Evolutionary conservation across 2,329 filamentous ascomycete species (phyloP).

Genomic region (Aspergillus floridensis): DNA sequence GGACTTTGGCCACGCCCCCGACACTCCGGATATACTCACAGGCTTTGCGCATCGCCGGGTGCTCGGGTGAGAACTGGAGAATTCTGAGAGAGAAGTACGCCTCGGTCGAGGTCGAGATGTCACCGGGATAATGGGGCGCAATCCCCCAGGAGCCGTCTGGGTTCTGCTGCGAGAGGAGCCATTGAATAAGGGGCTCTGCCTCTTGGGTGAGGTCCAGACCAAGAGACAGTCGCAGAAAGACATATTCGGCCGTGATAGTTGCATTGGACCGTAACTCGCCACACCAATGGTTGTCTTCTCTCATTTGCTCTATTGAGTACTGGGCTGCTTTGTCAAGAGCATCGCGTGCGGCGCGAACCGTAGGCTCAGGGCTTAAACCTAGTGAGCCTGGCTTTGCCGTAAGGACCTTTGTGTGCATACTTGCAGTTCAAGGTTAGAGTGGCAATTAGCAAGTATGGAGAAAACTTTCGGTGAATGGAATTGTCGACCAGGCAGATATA

Average conservation of each 20-base stretch:
- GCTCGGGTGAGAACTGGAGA: conserved; percentile 20
- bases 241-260: conserved; percentile 27
- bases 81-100: conserved; percentile 36
- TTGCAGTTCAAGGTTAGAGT: no score
- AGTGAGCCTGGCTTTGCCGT: no score
- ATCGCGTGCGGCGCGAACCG: no score
- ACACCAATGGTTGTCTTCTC: conserved; percentile 21
- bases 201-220: conserved; percentile 14
- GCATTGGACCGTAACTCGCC: conserved; percentile 23
- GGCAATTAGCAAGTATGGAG: no score
- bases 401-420: no score
- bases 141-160: conserved; percentile 31
- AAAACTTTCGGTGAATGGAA: no score
- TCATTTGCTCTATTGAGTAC: background rate
- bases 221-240: conserved; percentile 23
- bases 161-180: conserved; percentile 21
- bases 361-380: no score
- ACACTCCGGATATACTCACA: conserved; percentile 20
- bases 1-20: conserved; percentile 33
- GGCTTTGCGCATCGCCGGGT: conserved; percentile 17
- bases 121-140: conserved; percentile 20
- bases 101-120: conserved; percentile 30
- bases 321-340: no score
- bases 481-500: no score
- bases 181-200: conserved; percentile 2